A percentile compares a stretch with the other conserved stretches of the same genome.
Conservation (phyloP, 108 stramenopile species). For the Cyclotella cryptica region DNA sequence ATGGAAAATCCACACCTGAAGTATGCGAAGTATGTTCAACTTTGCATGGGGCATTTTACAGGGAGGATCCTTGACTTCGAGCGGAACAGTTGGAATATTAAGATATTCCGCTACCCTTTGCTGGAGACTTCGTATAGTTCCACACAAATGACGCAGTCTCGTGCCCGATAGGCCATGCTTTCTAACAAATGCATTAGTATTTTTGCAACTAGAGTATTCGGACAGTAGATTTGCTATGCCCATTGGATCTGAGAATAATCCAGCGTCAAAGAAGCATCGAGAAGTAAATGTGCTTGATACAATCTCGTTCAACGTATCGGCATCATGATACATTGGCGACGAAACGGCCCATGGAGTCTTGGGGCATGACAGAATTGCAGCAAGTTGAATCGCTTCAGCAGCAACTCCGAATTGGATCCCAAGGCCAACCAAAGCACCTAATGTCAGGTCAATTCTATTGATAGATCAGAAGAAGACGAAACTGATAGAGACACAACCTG, state of each 20-base stretch:
- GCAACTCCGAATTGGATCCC: conserved; percentile 89
- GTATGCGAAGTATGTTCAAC: conserved; percentile 62
- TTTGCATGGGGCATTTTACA: conserved; percentile 64
- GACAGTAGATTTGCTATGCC: conserved; percentile 74
- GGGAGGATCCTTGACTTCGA: conserved; percentile 63
- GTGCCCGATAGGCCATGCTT: conserved; percentile 49
- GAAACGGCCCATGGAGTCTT: conserved; percentile 84
- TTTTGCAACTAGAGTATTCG: conserved; percentile 50
- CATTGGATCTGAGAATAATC: conserved; percentile 82
- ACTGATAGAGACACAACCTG: background rate
- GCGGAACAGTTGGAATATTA: conserved; percentile 35
- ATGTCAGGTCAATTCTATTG: conserved; percentile 62
- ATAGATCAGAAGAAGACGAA: background rate
- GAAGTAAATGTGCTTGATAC: conserved; percentile 61
- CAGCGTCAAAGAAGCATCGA: conserved; percentile 74
- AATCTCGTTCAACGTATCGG: conserved; percentile 60
- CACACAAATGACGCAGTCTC: conserved; percentile 58
- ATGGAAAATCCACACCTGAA: conserved; percentile 81
- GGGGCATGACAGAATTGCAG: conserved; percentile 75
- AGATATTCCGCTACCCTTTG: conserved; percentile 70
- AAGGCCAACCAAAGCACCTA: conserved; percentile 83
- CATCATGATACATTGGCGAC: conserved; percentile 68
- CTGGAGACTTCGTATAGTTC: conserved; percentile 62
- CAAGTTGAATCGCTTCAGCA: conserved; percentile 83
- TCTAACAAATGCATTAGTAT: conserved; percentile 53